Evolutionary conservation across 2,329 filamentous ascomycete species (phyloP).

Genomic region (Diaporthe vaccinii): DNA sequence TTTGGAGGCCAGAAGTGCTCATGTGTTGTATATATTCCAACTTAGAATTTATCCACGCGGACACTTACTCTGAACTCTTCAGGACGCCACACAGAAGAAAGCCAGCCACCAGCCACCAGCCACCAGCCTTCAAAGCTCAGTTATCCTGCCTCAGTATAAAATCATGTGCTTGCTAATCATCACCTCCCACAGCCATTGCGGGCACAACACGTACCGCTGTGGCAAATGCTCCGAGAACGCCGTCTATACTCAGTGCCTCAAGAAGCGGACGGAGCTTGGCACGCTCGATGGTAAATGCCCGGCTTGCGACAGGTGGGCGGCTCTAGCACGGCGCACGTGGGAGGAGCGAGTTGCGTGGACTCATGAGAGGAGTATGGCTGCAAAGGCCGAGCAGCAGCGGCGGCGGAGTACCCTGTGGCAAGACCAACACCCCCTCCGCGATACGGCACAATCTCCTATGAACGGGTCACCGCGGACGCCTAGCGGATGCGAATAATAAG

Average conservation of each 20-base stretch:
- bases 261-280: background rate
- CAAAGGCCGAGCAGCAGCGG: background rate
- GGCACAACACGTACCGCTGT: background rate
- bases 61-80: background rate
- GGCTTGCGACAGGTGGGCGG: background rate
- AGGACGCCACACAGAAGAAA: background rate
- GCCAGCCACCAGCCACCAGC: background rate
- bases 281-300: background rate
- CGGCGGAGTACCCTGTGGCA: background rate
- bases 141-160: background rate
- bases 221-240: background rate
- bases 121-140: background rate
- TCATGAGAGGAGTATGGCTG: background rate
- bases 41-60: too few species aligned
- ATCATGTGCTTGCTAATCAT: conserved; percentile 1
- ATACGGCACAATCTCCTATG: background rate
- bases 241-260: background rate
- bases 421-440: background rate
- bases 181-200: background rate
- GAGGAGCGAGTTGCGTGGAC: background rate
- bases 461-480: background rate
- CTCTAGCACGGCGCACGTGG: background rate
- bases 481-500: background rate
- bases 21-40: background rate
- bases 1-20: background rate